A percentile compares a stretch with the other conserved stretches of the same genome.
Evolutionary conservation across 2,329 filamentous ascomycete genomes (phyloP).

Genomic region (Verticillium zaregamsianum): DNA sequence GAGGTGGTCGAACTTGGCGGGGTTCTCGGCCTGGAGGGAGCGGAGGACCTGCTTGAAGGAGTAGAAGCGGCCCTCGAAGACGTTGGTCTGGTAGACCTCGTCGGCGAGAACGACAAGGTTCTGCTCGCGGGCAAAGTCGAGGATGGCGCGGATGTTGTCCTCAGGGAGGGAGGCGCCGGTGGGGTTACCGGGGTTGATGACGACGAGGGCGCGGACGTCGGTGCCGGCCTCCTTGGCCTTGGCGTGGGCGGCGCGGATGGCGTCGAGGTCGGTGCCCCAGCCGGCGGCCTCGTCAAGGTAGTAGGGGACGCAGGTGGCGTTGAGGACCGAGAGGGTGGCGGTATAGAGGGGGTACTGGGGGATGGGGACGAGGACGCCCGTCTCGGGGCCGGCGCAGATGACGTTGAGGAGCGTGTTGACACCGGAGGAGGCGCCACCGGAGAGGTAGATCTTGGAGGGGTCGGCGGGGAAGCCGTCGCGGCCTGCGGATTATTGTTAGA

Average conservation of each 20-base stretch:
- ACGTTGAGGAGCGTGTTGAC: conserved; percentile 91
- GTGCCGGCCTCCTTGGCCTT: conserved; percentile 73
- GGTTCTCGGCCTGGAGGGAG: conserved; percentile 69
- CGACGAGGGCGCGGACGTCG: conserved; percentile 87
- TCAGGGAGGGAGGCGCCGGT: conserved; percentile 82
- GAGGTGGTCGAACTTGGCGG: conserved; percentile 75
- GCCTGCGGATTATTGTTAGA: conserved; percentile 35
- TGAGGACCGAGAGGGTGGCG: conserved; percentile 79
- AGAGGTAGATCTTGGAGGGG: conserved; percentile 81
- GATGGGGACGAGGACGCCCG: conserved; percentile 84
- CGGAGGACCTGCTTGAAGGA: conserved; percentile 91
- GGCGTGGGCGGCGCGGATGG: conserved; percentile 68
- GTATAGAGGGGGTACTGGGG: conserved; percentile 98
- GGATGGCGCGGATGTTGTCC: conserved; percentile 76
- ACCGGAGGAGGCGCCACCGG: conserved; percentile 85
- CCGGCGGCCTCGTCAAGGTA: conserved; percentile 80
- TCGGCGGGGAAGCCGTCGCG: conserved; percentile 86
- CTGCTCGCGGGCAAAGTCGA: conserved; percentile 82
- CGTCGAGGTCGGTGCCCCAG: conserved; percentile 85
- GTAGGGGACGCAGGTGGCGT: conserved; percentile 88
- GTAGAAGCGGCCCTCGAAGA: conserved; percentile 90
- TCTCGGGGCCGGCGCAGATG: conserved; percentile 72
- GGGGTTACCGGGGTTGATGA: conserved; percentile 98
- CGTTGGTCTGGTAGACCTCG: conserved; percentile 98
- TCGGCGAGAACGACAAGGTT: conserved; percentile 88